These are phyloP conservation scores for Dipteronia sinensis DNA, from an alignment of 345 rosid genomes.

Conservation along the genomic window DNA sequence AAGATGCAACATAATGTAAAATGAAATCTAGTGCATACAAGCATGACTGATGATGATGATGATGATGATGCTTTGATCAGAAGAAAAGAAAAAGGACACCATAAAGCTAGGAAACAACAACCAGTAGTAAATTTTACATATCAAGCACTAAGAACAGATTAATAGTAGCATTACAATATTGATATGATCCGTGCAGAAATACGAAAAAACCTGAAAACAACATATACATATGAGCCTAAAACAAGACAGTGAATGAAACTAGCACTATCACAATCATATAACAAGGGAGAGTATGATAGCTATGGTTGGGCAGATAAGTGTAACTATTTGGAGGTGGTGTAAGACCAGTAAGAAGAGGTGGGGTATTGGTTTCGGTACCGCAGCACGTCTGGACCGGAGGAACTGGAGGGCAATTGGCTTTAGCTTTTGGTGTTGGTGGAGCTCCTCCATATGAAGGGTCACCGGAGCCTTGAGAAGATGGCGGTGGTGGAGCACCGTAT, in stretches of 20 bases:
- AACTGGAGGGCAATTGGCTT: constrained; percentile 29
- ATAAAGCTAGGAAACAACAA: neutral
- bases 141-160: neutral
- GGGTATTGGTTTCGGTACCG: neutral
- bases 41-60: neutral
- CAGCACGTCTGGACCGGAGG: constrained; percentile 28
- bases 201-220: neutral
- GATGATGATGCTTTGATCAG: neutral
- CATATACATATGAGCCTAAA: constrained; percentile 16
- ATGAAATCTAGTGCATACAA: neutral
- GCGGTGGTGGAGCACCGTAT: constrained; percentile 25
- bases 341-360: constrained; percentile 13
- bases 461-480: constrained; percentile 16
- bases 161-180: neutral
- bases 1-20: neutral
- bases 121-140: neutral
- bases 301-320: constrained; percentile 18
- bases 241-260: constrained; percentile 14
- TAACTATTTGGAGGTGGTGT: constrained; percentile 19
- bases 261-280: constrained; percentile 14
- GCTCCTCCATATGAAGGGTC: constrained; percentile 23
- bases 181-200: neutral
- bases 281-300: constrained; percentile 5
- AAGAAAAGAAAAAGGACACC: too few relatives aligned
- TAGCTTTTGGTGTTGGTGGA: constrained; percentile 27